Evolutionary conservation across 768 basidiomycete genomes (phyloP).

Genomic region (Phanerodontia chrysosporium): DNA sequence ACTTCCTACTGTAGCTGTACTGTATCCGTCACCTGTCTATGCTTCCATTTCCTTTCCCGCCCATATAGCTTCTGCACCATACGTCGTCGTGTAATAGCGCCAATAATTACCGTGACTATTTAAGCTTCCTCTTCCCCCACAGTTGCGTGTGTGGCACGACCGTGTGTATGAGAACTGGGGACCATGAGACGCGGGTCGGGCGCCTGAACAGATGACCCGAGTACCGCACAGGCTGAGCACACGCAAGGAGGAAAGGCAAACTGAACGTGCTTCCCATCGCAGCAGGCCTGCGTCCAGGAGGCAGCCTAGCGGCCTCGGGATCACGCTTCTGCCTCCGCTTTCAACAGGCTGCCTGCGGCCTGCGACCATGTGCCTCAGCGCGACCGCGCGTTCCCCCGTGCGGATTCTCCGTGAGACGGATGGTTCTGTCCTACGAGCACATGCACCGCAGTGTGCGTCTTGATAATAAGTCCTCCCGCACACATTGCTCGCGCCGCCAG

Average conservation of each 20-base stretch:
- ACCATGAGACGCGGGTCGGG: slow-evolving; percentile 2
- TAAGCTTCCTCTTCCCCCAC: slow-evolving; percentile 7
- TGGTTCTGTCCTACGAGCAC: slow-evolving; percentile 15
- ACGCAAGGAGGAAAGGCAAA: not conserved
- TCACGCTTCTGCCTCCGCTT: slow-evolving; percentile 11
- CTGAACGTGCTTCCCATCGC: slow-evolving; percentile 15
- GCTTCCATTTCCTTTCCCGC: slow-evolving; percentile 2
- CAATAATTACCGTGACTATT: slow-evolving; percentile 1
- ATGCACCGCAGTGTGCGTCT: slow-evolving; percentile 15
- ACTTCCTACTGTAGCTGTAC: slow-evolving; percentile 12
- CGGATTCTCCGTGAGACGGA: slow-evolving; percentile 13
- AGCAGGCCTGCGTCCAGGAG: slow-evolving; percentile 4
- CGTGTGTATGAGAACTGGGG: slow-evolving; percentile 11
- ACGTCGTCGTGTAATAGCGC: not conserved
- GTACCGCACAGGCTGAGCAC: not conserved
- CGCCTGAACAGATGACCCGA: slow-evolving; percentile 8
- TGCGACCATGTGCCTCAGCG: slow-evolving; percentile 12
- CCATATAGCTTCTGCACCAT: slow-evolving; percentile 1
- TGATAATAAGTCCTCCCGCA: slow-evolving; percentile 15
- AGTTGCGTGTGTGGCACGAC: not conserved
- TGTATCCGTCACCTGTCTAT: not conserved
- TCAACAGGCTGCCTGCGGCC: not conserved
- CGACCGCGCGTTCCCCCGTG: slow-evolving; percentile 11
- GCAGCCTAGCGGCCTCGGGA: slow-evolving; percentile 4
- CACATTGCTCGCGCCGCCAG: slow-evolving; percentile 1